Percentiles rank a stretch among this genome's conserved stretches.
phyloP scores from a whole-genome alignment of 805 yeast species.

The Grigorovia transvaalensis region DNA sequence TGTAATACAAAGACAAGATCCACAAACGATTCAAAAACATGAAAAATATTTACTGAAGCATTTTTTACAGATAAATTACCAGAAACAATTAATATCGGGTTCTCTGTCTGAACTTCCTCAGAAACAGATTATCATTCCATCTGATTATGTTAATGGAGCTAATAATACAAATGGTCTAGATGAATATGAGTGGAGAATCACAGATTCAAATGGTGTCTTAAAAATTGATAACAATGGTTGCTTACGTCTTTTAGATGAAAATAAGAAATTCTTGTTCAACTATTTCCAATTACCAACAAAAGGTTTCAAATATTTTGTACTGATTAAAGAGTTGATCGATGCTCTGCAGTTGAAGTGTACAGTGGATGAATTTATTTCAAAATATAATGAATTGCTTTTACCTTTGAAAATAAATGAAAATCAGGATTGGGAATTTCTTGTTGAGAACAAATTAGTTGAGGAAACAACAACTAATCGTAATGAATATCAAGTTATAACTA shows the following conservation, averaged over 20 bases:
- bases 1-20: not conserved
- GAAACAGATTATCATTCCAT: constrained; percentile 12
- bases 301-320: constrained; percentile 30
- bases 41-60: constrained; percentile 18
- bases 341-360: constrained; percentile 33
- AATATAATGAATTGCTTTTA: constrained; percentile 27
- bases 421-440: constrained; percentile 30
- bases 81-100: constrained; percentile 15
- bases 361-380: constrained; percentile 37
- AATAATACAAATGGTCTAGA: constrained; percentile 1
- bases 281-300: constrained; percentile 33
- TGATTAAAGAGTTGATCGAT: constrained; percentile 28
- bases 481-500: constrained; percentile 25
- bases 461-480: constrained; percentile 6
- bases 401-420: constrained; percentile 30
- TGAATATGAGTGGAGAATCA: constrained; percentile 13
- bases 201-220: constrained; percentile 38
- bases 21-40: constrained; percentile 8
- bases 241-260: constrained; percentile 21
- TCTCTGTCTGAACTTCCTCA: constrained; percentile 15
- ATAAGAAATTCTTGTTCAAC: constrained; percentile 31
- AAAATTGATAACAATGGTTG: constrained; percentile 34
- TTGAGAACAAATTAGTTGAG: constrained; percentile 20
- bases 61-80: constrained; percentile 10
- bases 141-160: constrained; percentile 7